Evolutionary conservation across 2,329 filamentous ascomycete genomes (phyloP).

Genomic region (Tothia fuscella): DNA sequence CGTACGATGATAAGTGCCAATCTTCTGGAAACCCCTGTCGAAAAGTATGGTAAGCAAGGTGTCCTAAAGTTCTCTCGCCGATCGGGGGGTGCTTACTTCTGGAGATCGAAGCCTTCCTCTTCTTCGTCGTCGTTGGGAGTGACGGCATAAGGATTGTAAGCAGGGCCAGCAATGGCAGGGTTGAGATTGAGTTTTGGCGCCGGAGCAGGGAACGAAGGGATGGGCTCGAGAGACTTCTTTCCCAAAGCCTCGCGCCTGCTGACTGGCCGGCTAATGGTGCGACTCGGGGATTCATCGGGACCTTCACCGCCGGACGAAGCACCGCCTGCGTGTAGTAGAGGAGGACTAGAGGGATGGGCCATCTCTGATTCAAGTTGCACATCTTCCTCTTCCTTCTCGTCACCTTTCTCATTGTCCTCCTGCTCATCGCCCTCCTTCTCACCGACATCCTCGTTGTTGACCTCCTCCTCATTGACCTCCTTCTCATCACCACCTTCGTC

Average conservation of each 20-base stretch:
- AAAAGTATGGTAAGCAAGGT: not conserved
- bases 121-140: conserved; percentile 7
- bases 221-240: not conserved
- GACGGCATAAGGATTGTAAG: not conserved
- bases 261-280: conserved; percentile 11
- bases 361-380: no score
- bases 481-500: conserved; percentile 19
- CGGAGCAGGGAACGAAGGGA: conserved; percentile 4
- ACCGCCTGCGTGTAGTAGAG: not conserved
- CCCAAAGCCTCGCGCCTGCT: conserved; percentile 9
- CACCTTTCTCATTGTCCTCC: conserved; percentile 17
- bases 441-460: conserved; percentile 11
- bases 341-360: conserved; percentile 8
- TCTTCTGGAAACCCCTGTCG: conserved; percentile 11
- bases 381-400: conserved; percentile 4
- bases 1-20: conserved; percentile 7
- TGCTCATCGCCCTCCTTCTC: conserved; percentile 22
- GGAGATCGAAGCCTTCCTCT: conserved; percentile 6
- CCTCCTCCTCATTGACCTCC: conserved; percentile 16
- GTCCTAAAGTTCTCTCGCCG: not conserved
- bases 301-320: not conserved
- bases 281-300: conserved; percentile 10
- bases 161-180: conserved; percentile 1
- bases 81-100: conserved; percentile 1
- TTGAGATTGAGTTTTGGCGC: conserved; percentile 5